These are phyloP conservation scores for Mucor racemosus DNA, from an alignment of 371 early-diverging fungal genomes.

Conservation along the genomic window DNA sequence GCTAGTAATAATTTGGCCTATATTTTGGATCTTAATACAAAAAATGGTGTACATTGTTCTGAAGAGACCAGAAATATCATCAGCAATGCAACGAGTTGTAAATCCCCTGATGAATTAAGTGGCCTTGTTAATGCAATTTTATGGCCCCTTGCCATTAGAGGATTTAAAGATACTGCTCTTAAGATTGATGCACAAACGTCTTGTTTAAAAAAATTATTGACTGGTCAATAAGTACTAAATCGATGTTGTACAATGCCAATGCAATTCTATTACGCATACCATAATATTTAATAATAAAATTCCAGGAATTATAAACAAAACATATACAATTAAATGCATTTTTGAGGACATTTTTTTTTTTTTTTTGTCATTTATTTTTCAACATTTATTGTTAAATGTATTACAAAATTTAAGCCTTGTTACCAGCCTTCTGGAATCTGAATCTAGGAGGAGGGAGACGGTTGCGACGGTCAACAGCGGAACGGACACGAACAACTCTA, in stretches of 20 bases:
- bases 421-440: conserved; percentile 70
- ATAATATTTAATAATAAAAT: neutral
- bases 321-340: too few relatives aligned
- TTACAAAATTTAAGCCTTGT: conserved; percentile 31
- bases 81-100: neutral
- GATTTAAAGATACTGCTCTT: neutral
- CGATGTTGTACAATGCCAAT: neutral
- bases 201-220: neutral
- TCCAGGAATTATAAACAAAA: neutral
- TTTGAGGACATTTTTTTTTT: too few relatives aligned
- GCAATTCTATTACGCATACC: neutral
- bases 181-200: conserved; percentile 2
- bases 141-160: neutral
- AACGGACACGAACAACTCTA: conserved; percentile 97
- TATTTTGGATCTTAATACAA: neutral
- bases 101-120: neutral
- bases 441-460: conserved; percentile 93
- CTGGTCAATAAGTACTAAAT: neutral
- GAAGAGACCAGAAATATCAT: neutral
- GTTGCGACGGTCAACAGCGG: conserved; percentile 87
- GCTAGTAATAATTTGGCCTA: neutral
- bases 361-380: too few relatives aligned
- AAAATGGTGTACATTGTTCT: neutral
- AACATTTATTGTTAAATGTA: too few relatives aligned
- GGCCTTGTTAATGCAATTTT: neutral